Percentiles rank a stretch among this genome's conserved stretches.
Conservation (phyloP, 106 monocot genomes). For the Chionographis japonica region DNA sequence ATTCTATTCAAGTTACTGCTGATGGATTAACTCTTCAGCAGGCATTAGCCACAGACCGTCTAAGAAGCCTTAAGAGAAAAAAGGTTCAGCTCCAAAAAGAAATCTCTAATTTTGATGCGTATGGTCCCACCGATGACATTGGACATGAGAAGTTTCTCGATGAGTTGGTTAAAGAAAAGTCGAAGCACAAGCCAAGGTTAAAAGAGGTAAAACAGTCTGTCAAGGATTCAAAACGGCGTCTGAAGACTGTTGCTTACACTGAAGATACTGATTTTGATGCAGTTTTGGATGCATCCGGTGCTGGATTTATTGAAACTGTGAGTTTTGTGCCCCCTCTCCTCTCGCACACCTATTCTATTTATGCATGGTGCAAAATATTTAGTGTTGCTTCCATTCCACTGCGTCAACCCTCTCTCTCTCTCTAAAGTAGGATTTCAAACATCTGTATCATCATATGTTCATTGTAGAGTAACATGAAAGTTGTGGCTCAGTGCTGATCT, state of each 20-base stretch:
- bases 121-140: conserved; percentile 7
- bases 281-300: conserved; percentile 73
- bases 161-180: conserved; percentile 61
- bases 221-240: conserved; percentile 21
- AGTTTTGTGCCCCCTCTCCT: conserved; percentile 15
- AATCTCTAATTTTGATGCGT: conserved; percentile 30
- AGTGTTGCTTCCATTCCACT: too few species aligned
- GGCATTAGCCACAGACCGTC: conserved; percentile 70
- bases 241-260: conserved; percentile 54
- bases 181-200: conserved; percentile 38
- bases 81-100: conserved; percentile 59
- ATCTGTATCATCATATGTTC: neutral
- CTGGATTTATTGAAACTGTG: conserved; percentile 94
- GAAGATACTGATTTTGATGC: conserved; percentile 94
- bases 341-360: too few species aligned
- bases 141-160: conserved; percentile 35
- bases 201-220: conserved; percentile 21
- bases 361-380: too few species aligned
- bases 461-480: neutral
- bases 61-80: conserved; percentile 69
- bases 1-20: conserved; percentile 15
- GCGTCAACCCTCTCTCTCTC: conserved; percentile 1
- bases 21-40: conserved; percentile 63
- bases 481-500: conserved; percentile 1
- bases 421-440: neutral